Evolutionary conservation across 176 grass and related monocot genomes (phyloP).

Genomic region (Avena eriantha): DNA sequence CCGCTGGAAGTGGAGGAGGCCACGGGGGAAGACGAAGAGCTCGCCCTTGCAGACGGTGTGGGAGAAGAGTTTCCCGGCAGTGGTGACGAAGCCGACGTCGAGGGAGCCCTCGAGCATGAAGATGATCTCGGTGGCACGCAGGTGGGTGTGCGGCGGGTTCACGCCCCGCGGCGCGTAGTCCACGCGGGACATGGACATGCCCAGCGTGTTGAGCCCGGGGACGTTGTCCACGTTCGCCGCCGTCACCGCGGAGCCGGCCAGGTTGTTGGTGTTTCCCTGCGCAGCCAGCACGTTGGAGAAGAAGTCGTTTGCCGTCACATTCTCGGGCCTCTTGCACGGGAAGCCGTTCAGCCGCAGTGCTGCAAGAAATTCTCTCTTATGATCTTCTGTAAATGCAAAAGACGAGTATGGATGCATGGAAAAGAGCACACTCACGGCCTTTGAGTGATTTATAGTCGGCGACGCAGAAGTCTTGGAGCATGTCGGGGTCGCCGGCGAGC

Average conservation of each 20-base stretch:
- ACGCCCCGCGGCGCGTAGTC: slow-evolving; percentile 6
- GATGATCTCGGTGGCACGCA: neutral
- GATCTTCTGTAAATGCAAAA: neutral
- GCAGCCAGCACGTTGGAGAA: slow-evolving; percentile 34
- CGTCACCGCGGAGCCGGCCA: slow-evolving; percentile 38
- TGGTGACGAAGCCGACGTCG: neutral
- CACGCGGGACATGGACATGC: neutral
- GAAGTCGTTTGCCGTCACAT: slow-evolving; percentile 46
- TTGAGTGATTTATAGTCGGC: slow-evolving; percentile 63
- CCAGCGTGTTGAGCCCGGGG: neutral
- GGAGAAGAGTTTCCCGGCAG: neutral
- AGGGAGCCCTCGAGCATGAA: slow-evolving; percentile 2
- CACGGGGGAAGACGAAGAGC: neutral
- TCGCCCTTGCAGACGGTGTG: neutral
- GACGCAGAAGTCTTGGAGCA: slow-evolving; percentile 88
- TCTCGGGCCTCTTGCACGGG: neutral
- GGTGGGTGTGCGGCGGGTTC: slow-evolving; percentile 25
- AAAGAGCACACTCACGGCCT: slow-evolving; percentile 50
- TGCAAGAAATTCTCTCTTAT: neutral
- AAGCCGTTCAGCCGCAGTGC: neutral
- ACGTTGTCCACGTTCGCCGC: neutral
- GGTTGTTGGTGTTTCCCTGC: slow-evolving; percentile 31
- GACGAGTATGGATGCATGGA: neutral
- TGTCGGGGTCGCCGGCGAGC: slow-evolving; percentile 64
- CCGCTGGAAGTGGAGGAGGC: slow-evolving; percentile 14